phyloP scores from a whole-genome alignment of 176 grass and related monocot genomes.

The Zea luxurians region DNA sequence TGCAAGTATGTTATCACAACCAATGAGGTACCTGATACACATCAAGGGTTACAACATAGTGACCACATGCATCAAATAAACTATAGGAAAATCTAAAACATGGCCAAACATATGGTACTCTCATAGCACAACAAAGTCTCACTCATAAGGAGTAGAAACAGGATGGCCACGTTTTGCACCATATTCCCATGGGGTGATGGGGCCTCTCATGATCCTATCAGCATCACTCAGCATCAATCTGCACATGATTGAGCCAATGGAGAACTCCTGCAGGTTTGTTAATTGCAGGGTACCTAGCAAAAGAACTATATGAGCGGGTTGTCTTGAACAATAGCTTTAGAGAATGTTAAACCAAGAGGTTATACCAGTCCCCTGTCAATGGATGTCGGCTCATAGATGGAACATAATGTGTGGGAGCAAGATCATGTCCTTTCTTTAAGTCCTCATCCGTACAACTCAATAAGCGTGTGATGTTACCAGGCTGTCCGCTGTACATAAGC shows the following conservation, averaged over 20 bases:
- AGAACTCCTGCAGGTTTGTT: slow-evolving; percentile 96
- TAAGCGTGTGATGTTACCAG: slow-evolving; percentile 88
- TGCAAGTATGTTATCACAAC: slow-evolving; percentile 92
- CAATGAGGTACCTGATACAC: slow-evolving; percentile 97
- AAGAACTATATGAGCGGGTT: slow-evolving; percentile 29
- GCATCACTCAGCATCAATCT: slow-evolving; percentile 94
- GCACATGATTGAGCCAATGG: slow-evolving; percentile 88
- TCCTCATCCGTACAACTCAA: slow-evolving; percentile 81
- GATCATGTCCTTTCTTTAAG: slow-evolving; percentile 75
- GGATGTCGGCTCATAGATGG: slow-evolving; percentile 92
- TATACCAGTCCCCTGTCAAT: slow-evolving; percentile 89
- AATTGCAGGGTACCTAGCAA: slow-evolving; percentile 83
- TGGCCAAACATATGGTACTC: slow-evolving; percentile 14
- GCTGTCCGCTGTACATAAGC: slow-evolving; percentile 77
- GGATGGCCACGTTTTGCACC: slow-evolving; percentile 80
- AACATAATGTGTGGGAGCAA: slow-evolving; percentile 90
- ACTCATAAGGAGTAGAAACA: slow-evolving; percentile 97
- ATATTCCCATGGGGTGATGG: slow-evolving; percentile 98
- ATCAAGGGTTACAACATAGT: slow-evolving; percentile 41
- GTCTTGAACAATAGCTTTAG: slow-evolving; percentile 28
- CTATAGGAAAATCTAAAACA: slow-evolving; percentile 25
- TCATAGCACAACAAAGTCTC: slow-evolving; percentile 37
- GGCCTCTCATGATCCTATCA: slow-evolving; percentile 96
- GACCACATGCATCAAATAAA: slow-evolving; percentile 24
- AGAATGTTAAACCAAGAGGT: slow-evolving; percentile 18